Conservation (phyloP, 768 basidiomycete species). For the Coprinopsis cinerea region DNA sequence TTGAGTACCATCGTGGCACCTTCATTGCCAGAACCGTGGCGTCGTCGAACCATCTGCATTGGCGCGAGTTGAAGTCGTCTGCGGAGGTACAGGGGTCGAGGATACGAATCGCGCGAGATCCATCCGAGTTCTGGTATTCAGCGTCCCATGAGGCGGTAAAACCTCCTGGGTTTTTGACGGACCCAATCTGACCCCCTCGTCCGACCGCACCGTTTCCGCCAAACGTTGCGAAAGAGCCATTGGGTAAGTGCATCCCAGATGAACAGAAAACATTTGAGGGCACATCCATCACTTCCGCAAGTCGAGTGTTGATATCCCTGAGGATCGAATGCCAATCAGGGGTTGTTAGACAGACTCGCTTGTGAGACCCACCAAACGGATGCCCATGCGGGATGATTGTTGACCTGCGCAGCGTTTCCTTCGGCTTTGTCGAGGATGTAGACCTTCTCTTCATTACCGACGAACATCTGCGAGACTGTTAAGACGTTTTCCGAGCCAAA, state of each 20-base stretch:
- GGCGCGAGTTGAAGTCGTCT: slow-evolving; percentile 39
- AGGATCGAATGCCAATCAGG: neutral
- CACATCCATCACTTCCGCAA: slow-evolving; percentile 64
- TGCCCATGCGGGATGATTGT: slow-evolving; percentile 72
- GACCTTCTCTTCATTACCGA: slow-evolving; percentile 74
- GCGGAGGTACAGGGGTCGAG: slow-evolving; percentile 64
- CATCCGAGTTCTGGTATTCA: slow-evolving; percentile 75
- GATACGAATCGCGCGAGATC: slow-evolving; percentile 72
- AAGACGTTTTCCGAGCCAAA: neutral
- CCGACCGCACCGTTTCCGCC: slow-evolving; percentile 77
- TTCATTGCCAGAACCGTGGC: slow-evolving; percentile 58
- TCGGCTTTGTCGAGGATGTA: slow-evolving; percentile 93
- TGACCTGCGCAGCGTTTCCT: slow-evolving; percentile 59
- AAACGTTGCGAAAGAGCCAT: slow-evolving; percentile 68
- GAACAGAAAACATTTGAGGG: slow-evolving; percentile 74
- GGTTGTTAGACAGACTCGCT: neutral
- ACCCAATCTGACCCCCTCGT: slow-evolving; percentile 54
- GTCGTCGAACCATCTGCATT: slow-evolving; percentile 74
- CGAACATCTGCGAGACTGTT: slow-evolving; percentile 53
- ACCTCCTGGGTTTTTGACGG: slow-evolving; percentile 38
- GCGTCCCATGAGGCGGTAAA: slow-evolving; percentile 53
- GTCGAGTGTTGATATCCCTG: slow-evolving; percentile 59
- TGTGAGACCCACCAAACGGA: slow-evolving; percentile 47
- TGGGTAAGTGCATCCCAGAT: slow-evolving; percentile 77
- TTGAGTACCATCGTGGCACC: slow-evolving; percentile 71